These are phyloP conservation scores for Saccharomycopsis sp. DNA, from an alignment of 805 yeast species.

Conservation along the genomic window DNA sequence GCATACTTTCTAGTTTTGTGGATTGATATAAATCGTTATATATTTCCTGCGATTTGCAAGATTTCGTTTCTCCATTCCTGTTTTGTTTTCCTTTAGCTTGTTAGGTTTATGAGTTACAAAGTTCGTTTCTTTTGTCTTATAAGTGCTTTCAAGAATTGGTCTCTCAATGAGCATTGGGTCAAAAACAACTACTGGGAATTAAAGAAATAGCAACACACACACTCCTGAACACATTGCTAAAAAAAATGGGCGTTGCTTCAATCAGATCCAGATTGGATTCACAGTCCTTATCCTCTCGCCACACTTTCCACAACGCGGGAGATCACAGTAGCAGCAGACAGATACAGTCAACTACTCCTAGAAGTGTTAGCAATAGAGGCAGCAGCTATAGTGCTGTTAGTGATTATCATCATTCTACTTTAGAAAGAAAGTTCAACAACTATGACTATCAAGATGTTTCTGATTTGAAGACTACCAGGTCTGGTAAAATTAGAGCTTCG, in stretches of 20 bases:
- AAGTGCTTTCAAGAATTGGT: background rate
- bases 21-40: slow-evolving; percentile 4
- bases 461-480: slow-evolving; percentile 1
- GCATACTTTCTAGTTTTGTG: background rate
- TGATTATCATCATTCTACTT: slow-evolving; percentile 5
- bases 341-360: background rate
- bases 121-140: background rate
- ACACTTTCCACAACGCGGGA: background rate
- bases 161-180: background rate
- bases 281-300: background rate
- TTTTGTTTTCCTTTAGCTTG: background rate
- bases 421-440: slow-evolving; percentile 18
- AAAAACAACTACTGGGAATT: no score
- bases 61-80: background rate
- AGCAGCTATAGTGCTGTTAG: background rate
- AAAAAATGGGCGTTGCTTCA: slow-evolving; percentile 6
- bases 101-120: background rate
- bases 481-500: slow-evolving; percentile 13
- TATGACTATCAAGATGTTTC: slow-evolving; percentile 18
- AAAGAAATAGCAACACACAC: no score
- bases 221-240: background rate
- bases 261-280: slow-evolving; percentile 5
- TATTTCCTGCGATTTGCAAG: background rate
- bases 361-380: background rate
- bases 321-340: slow-evolving; percentile 1